A percentile compares a stretch with the other conserved stretches of the same genome.
phyloP scores from a whole-genome alignment of 192 early-diverging fungal genomes.

The Jimgerdemannia flammicorona region DNA sequence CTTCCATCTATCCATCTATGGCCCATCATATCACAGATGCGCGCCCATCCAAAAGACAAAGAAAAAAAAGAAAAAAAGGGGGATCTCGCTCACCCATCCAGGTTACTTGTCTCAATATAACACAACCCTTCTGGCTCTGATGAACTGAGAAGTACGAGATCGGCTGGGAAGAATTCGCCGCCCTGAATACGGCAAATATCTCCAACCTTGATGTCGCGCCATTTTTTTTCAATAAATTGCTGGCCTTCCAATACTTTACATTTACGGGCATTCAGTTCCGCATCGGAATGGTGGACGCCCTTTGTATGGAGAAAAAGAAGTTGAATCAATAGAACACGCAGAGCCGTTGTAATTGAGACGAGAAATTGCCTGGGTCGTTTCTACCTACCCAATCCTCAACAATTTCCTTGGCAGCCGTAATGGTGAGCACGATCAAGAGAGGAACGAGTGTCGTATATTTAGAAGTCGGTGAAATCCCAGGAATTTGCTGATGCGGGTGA shows the following conservation, averaged over 20 bases:
- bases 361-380: neutral
- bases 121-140: slow-evolving; percentile 91
- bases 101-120: slow-evolving; percentile 95
- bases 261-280: slow-evolving; percentile 65
- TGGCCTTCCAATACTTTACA: slow-evolving; percentile 58
- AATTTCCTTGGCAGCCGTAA: slow-evolving; percentile 92
- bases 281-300: slow-evolving; percentile 79
- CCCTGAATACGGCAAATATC: slow-evolving; percentile 89
- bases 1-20: neutral
- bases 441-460: slow-evolving; percentile 82
- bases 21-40: neutral
- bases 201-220: slow-evolving; percentile 83
- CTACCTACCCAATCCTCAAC: slow-evolving; percentile 78
- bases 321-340: slow-evolving; percentile 24
- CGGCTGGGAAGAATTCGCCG: slow-evolving; percentile 86
- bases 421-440: slow-evolving; percentile 78
- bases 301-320: slow-evolving; percentile 56
- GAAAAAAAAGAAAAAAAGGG: no score
- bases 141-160: slow-evolving; percentile 81
- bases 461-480: slow-evolving; percentile 90
- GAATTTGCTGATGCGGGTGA: slow-evolving; percentile 75
- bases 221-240: slow-evolving; percentile 71
- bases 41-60: neutral
- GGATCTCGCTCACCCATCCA: slow-evolving; percentile 59
- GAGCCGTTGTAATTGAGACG: slow-evolving; percentile 15